Evolutionary conservation across 768 basidiomycete genomes (phyloP).

Genomic region (Phallus indusiatus): DNA sequence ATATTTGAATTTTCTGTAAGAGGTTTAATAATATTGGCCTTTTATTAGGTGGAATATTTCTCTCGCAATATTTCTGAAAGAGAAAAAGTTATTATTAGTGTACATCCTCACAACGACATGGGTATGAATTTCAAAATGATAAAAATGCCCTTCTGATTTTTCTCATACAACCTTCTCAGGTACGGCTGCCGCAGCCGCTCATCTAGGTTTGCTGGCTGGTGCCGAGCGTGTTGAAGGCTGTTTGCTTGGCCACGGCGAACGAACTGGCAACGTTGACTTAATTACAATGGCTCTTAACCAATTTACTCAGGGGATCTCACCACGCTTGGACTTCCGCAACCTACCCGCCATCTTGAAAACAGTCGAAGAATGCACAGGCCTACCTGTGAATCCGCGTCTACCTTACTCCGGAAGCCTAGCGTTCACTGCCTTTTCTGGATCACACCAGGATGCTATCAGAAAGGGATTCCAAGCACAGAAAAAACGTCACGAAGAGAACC

Average conservation of each 20-base stretch:
- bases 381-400: constrained; percentile 34
- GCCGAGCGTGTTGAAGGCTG: constrained; percentile 39
- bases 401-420: constrained; percentile 38
- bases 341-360: constrained; percentile 32
- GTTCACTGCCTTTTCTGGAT: constrained; percentile 38
- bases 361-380: constrained; percentile 35
- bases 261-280: constrained; percentile 38
- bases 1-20: not conserved
- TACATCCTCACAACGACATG: constrained; percentile 13
- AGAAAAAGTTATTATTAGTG: constrained; percentile 10
- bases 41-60: constrained; percentile 10
- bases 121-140: constrained; percentile 1
- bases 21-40: not conserved
- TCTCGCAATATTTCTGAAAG: constrained; percentile 8
- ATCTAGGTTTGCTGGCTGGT: constrained; percentile 34
- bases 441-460: constrained; percentile 38
- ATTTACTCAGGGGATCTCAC: constrained; percentile 34
- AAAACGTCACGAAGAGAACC: constrained; percentile 17
- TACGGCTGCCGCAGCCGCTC: constrained; percentile 35
- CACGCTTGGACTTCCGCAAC: constrained; percentile 34
- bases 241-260: constrained; percentile 38
- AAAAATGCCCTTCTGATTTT: not conserved
- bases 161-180: constrained; percentile 15
- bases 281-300: constrained; percentile 37
- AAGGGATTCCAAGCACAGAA: constrained; percentile 33